Conservation (phyloP, 371 early-diverging fungal species). For the Batkoa obscura region DNA sequence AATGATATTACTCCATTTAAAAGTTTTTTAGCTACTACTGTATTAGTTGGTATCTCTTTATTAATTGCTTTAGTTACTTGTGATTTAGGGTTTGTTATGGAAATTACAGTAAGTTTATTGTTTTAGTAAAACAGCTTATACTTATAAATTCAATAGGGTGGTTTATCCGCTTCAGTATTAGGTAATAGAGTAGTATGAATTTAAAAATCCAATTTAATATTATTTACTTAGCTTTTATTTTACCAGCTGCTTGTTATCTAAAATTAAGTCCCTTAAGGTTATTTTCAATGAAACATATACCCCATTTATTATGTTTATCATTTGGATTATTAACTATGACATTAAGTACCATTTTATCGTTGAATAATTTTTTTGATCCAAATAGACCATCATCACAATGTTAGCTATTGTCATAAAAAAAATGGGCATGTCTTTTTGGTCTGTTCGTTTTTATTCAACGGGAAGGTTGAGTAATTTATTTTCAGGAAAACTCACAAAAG, state of each 20-base stretch:
- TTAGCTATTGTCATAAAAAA: too few species aligned
- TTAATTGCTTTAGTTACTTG: slow-evolving; percentile 39
- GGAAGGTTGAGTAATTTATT: too few species aligned
- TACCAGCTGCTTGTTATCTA: slow-evolving; percentile 46
- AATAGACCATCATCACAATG: too few species aligned
- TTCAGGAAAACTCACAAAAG: too few species aligned
- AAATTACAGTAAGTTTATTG: slow-evolving; percentile 53
- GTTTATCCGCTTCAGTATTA: slow-evolving; percentile 3
- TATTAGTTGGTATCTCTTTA: slow-evolving; percentile 27
- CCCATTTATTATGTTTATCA: slow-evolving; percentile 32
- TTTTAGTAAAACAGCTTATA: slow-evolving; percentile 21
- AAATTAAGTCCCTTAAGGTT: slow-evolving; percentile 29
- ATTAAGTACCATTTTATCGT: slow-evolving; percentile 28
- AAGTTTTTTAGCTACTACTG: slow-evolving; percentile 38
- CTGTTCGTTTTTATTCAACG: too few species aligned
- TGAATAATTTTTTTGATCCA: slow-evolving; percentile 11
- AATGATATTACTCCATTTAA: slow-evolving; percentile 25
- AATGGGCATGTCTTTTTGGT: too few species aligned
- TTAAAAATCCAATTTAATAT: neutral
- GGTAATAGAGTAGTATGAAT: neutral
- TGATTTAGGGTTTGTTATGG: slow-evolving; percentile 51
- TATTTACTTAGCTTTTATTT: slow-evolving; percentile 36
- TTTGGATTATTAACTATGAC: slow-evolving; percentile 44
- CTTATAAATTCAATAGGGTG: neutral
- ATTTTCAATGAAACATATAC: slow-evolving; percentile 23